Percentiles rank a stretch among this genome's conserved stretches.
Conservation (phyloP, 2,329 filamentous ascomycete species). For the Penicillium oxalicum region DNA sequence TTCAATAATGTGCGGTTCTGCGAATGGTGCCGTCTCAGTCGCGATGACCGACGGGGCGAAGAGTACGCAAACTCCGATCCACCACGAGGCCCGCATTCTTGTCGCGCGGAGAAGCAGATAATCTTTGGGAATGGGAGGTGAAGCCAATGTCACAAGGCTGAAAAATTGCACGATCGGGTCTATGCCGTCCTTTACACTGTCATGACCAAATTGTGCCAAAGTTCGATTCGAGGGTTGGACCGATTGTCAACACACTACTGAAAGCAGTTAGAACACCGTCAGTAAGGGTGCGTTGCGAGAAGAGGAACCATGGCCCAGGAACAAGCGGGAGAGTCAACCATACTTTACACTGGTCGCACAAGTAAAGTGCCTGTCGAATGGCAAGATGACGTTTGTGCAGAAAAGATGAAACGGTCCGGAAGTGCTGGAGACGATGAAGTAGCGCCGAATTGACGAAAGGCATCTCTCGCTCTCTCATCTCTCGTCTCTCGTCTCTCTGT, state of each 20-base stretch:
- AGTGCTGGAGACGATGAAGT: constrained; percentile 18
- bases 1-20: constrained; percentile 19
- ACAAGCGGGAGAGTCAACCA: background rate
- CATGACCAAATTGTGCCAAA: constrained; percentile 4
- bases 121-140: background rate
- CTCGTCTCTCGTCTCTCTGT: background rate
- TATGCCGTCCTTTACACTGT: constrained; percentile 1
- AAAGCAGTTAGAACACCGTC: constrained; percentile 22
- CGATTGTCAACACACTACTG: constrained; percentile 32
- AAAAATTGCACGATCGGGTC: no score
- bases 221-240: constrained; percentile 7
- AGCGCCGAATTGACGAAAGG: background rate
- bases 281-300: background rate
- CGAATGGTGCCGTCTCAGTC: constrained; percentile 28
- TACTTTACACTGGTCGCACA: background rate
- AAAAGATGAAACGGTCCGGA: constrained; percentile 1
- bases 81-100: constrained; percentile 31
- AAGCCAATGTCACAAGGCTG: no score
- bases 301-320: background rate
- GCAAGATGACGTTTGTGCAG: background rate
- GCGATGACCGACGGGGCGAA: constrained; percentile 28
- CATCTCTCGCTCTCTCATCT: background rate
- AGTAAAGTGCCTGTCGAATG: background rate
- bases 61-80: constrained; percentile 29
- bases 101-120: constrained; percentile 2